A percentile compares a stretch with the other conserved stretches of the same genome.
Evolutionary conservation across 495 filamentous ascomycete species (phyloP).

Genomic region (Xylaria telfairii): DNA sequence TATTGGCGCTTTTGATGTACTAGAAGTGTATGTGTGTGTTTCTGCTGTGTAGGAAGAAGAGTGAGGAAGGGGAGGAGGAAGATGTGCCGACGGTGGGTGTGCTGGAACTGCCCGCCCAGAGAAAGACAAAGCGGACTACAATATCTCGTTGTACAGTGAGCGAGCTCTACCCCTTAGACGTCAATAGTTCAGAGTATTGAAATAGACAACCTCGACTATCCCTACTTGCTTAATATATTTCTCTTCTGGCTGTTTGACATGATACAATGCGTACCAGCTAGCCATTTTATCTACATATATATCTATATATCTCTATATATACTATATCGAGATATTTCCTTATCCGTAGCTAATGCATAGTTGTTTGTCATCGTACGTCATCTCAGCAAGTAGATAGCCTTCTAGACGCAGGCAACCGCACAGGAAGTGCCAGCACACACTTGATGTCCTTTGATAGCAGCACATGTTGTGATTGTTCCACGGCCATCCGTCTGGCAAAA

Average conservation of each 20-base stretch:
- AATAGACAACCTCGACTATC: neutral
- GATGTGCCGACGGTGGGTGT: neutral
- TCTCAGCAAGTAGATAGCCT: conserved; percentile 1
- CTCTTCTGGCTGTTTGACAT: neutral
- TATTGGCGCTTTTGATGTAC: neutral
- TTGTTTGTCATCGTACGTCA: neutral
- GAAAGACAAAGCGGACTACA: neutral
- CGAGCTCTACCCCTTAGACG: neutral
- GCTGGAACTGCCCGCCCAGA: neutral
- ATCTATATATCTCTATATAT: too few species aligned
- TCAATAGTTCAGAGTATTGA: neutral
- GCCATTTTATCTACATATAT: neutral
- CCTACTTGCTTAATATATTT: neutral
- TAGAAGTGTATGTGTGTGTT: neutral
- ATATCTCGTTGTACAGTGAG: neutral
- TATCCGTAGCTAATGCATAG: neutral
- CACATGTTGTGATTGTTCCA: neutral
- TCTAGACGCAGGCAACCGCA: neutral
- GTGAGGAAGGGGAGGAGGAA: neutral
- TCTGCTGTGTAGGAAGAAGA: neutral
- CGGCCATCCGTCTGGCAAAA: neutral
- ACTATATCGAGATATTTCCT: too few species aligned
- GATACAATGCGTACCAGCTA: neutral
- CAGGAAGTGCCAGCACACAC: neutral
- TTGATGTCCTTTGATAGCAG: neutral